These are phyloP conservation scores for Fagopyrum esculentum DNA, from an alignment of 148 eudicot genomes.

Conservation along the genomic window DNA sequence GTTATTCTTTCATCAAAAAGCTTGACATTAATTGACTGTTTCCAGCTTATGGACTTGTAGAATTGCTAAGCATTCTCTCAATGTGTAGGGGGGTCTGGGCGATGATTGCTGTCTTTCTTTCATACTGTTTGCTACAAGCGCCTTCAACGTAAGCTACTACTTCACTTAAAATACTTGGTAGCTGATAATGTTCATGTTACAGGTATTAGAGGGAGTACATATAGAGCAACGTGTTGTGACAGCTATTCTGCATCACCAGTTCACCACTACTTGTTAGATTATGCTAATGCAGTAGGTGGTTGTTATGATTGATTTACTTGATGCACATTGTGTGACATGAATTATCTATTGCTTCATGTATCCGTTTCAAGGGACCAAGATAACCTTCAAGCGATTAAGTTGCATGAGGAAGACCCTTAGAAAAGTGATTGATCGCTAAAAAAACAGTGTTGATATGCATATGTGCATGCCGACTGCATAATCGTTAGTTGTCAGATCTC, in stretches of 20 bases:
- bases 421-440: background rate
- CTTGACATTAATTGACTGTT: background rate
- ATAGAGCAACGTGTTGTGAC: background rate
- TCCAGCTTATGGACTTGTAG: background rate
- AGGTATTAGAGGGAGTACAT: background rate
- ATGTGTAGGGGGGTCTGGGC: slow-evolving; percentile 85
- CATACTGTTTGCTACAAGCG: slow-evolving; percentile 93
- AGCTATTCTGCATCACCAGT: background rate
- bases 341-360: background rate
- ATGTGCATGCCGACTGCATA: background rate
- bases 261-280: background rate
- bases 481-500: background rate
- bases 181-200: background rate
- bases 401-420: background rate
- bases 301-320: background rate
- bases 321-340: background rate
- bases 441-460: background rate
- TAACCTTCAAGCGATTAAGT: background rate
- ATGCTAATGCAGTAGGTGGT: background rate
- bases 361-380: background rate
- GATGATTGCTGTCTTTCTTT: slow-evolving; percentile 90
- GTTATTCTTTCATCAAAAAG: background rate
- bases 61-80: slow-evolving; percentile 1
- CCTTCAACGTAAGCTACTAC: slow-evolving; percentile 82
- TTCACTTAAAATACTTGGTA: background rate